Conservation (phyloP, 108 stramenopile genomes). For the Phaeodactylum tricornutum region DNA sequence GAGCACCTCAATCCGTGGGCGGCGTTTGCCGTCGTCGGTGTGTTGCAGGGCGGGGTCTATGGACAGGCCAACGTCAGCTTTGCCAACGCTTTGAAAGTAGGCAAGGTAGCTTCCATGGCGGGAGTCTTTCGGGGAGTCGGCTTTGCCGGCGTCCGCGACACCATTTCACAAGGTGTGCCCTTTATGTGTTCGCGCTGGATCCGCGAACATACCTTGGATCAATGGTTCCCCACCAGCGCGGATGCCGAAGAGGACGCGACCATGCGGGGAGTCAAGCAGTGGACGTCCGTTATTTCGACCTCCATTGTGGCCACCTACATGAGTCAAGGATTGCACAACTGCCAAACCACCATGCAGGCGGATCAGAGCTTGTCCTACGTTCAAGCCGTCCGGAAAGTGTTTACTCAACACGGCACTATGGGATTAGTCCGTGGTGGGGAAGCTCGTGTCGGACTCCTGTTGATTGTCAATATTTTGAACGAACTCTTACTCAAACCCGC, state of each 20-base stretch:
- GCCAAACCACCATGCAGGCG: constrained; percentile 26
- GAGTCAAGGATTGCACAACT: constrained; percentile 31
- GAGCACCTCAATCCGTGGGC: constrained; percentile 30
- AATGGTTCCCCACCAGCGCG: background rate
- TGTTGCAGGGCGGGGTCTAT: constrained; percentile 27
- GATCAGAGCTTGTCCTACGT: constrained; percentile 10
- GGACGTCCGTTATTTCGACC: constrained; percentile 16
- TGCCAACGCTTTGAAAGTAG: constrained; percentile 16
- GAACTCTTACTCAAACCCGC: constrained; percentile 21
- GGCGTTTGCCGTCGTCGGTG: constrained; percentile 26
- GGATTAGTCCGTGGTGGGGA: constrained; percentile 14
- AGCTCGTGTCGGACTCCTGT: constrained; percentile 20
- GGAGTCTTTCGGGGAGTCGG: constrained; percentile 20
- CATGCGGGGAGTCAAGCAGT: constrained; percentile 3
- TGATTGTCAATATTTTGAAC: constrained; percentile 26
- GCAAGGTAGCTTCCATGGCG: constrained; percentile 6
- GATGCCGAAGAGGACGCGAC: constrained; percentile 6
- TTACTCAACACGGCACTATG: constrained; percentile 8
- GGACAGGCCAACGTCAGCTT: constrained; percentile 27
- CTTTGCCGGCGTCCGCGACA: constrained; percentile 24
- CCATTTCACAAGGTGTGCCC: constrained; percentile 22
- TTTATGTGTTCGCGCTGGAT: constrained; percentile 17
- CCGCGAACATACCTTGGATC: constrained; percentile 11
- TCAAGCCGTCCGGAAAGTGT: constrained; percentile 7
- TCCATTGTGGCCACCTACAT: constrained; percentile 19